A percentile compares a stretch with the other conserved stretches of the same genome.
These are phyloP conservation scores for Colletotrichum spinosum DNA, from an alignment of 2,329 filamentous ascomycete genomes.

Conservation along the genomic window DNA sequence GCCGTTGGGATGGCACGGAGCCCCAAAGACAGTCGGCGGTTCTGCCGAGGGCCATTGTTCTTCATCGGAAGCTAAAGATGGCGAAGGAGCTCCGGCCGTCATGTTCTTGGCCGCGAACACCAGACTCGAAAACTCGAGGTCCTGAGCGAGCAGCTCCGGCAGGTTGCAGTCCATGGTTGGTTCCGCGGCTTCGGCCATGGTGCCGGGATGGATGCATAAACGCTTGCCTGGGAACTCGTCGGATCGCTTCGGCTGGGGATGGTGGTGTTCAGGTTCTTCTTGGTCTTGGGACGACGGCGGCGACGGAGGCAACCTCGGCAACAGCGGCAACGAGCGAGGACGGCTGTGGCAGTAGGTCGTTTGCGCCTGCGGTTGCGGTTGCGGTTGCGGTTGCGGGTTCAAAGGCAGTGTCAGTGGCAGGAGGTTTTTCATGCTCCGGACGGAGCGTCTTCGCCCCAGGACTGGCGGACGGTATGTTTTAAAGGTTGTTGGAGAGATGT, in stretches of 20 bases:
- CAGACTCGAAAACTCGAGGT: constrained; percentile 61
- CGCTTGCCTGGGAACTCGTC: constrained; percentile 11
- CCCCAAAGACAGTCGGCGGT: constrained; percentile 22
- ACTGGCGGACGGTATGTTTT: constrained; percentile 38
- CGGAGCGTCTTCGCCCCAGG: constrained; percentile 47
- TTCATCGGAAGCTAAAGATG: constrained; percentile 46
- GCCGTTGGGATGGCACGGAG: constrained; percentile 27
- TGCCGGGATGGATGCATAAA: constrained; percentile 34
- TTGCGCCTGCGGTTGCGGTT: constrained; percentile 8
- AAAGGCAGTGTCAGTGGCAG: constrained; percentile 51
- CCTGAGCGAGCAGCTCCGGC: constrained; percentile 66
- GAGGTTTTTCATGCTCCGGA: constrained; percentile 53
- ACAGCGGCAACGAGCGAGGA: neutral
- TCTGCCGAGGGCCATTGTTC: constrained; percentile 33
- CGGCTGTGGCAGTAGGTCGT: neutral
- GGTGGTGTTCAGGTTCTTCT: constrained; percentile 7
- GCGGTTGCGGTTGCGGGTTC: constrained; percentile 29
- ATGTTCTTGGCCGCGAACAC: constrained; percentile 63
- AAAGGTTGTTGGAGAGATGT: constrained; percentile 36
- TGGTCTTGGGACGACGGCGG: constrained; percentile 14
- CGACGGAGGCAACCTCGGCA: constrained; percentile 8
- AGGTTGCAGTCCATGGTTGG: constrained; percentile 57
- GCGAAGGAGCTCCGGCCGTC: constrained; percentile 62
- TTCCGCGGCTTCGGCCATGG: constrained; percentile 38
- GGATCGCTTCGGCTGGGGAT: neutral